Percentiles rank a stretch among this genome's conserved stretches.
phyloP scores from a whole-genome alignment of 495 filamentous ascomycete species.

The Terfezia claveryi region DNA sequence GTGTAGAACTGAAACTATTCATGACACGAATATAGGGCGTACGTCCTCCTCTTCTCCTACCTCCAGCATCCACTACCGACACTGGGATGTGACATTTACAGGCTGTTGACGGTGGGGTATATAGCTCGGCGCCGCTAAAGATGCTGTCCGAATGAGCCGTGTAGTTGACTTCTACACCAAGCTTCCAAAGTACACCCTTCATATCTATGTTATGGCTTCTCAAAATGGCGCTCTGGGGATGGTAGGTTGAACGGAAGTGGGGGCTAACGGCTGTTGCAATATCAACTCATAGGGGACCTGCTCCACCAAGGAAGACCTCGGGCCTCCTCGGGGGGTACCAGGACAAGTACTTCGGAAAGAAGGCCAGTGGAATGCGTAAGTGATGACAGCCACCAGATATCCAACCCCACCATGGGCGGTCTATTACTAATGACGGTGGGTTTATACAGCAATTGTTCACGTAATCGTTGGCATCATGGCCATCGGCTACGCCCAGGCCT shows the following conservation, averaged over 20 bases:
- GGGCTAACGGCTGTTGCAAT: background rate
- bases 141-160: slow-evolving; percentile 88
- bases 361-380: slow-evolving; percentile 69
- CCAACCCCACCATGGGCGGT: background rate
- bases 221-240: background rate
- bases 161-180: slow-evolving; percentile 97
- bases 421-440: background rate
- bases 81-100: background rate
- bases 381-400: slow-evolving; percentile 8
- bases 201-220: background rate
- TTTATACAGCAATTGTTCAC: slow-evolving; percentile 55
- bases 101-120: background rate
- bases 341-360: slow-evolving; percentile 85
- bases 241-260: background rate
- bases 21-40: slow-evolving; percentile 6
- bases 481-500: slow-evolving; percentile 83
- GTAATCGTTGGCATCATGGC: slow-evolving; percentile 50
- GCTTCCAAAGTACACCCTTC: slow-evolving; percentile 33
- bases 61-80: background rate
- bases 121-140: slow-evolving; percentile 62
- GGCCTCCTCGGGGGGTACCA: slow-evolving; percentile 75
- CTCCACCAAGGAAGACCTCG: slow-evolving; percentile 54
- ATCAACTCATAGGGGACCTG: slow-evolving; percentile 37
- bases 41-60: slow-evolving; percentile 3
- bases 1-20: no score